Percentiles rank a stretch among this genome's conserved stretches.
Conservation (phyloP, 2,329 filamentous ascomycete species). For the Botrytis cinerea region DNA sequence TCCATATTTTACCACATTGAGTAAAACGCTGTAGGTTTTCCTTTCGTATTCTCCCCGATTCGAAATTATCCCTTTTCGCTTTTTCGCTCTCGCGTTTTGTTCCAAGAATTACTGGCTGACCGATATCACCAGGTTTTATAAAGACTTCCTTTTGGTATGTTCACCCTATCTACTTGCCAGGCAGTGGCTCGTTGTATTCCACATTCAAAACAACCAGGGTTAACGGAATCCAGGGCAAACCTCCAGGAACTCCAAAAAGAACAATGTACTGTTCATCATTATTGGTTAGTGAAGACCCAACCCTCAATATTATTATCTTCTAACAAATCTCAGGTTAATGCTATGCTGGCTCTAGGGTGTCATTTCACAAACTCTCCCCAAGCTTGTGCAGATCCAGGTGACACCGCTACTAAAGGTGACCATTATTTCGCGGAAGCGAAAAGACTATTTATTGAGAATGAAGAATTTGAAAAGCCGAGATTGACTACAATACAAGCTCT, state of each 20-base stretch:
- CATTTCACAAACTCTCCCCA: slow-evolving; percentile 82
- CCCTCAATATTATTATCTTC: slow-evolving; percentile 54
- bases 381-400: slow-evolving; percentile 69
- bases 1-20: slow-evolving; percentile 89
- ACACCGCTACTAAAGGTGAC: slow-evolving; percentile 85
- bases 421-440: slow-evolving; percentile 97
- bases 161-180: not conserved
- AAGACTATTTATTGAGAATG: slow-evolving; percentile 82
- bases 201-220: not conserved
- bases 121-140: slow-evolving; percentile 59
- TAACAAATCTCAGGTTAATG: slow-evolving; percentile 84
- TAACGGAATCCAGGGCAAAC: slow-evolving; percentile 54
- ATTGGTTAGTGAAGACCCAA: slow-evolving; percentile 49
- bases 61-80: not conserved
- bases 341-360: slow-evolving; percentile 88
- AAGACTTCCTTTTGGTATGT: slow-evolving; percentile 57
- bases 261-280: slow-evolving; percentile 84
- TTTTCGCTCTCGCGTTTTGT: not conserved
- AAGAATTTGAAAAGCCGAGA: slow-evolving; percentile 87
- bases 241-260: slow-evolving; percentile 51
- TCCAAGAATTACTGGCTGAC: not conserved
- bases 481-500: slow-evolving; percentile 91
- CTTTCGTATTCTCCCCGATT: not conserved
- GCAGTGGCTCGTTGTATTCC: not conserved
- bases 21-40: slow-evolving; percentile 63